Evolutionary conservation across 176 grass and related monocot genomes (phyloP).

Genomic region (Poa annua): DNA sequence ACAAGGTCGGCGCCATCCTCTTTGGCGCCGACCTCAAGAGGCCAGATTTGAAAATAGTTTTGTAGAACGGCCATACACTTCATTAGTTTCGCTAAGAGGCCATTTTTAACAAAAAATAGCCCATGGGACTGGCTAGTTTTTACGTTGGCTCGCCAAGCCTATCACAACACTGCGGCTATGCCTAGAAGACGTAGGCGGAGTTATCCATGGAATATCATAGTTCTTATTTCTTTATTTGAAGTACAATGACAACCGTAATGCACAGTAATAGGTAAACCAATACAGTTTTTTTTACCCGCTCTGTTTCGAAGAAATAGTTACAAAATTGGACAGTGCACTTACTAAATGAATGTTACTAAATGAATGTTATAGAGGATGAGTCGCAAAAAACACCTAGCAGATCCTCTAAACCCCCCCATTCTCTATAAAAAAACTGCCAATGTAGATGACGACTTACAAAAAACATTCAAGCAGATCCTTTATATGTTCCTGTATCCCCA

Average conservation of each 20-base stretch:
- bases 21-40: too few relatives aligned
- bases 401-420: not conserved
- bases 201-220: not conserved
- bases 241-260: not conserved
- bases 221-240: slow-evolving; percentile 18
- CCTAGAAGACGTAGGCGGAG: too few relatives aligned
- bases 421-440: not conserved
- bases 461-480: not conserved
- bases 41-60: too few relatives aligned
- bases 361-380: not conserved
- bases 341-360: not conserved
- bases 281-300: not conserved
- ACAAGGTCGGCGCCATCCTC: too few relatives aligned
- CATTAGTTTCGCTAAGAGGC: too few relatives aligned
- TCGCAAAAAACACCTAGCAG: not conserved
- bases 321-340: not conserved
- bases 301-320: slow-evolving; percentile 10
- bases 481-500: not conserved
- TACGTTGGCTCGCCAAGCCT: too few relatives aligned
- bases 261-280: not conserved
- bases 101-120: too few relatives aligned
- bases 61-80: too few relatives aligned
- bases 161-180: too few relatives aligned
- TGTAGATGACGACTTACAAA: not conserved
- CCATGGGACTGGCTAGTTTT: too few relatives aligned